Percentiles rank a stretch among this genome's conserved stretches.
Conservation (phyloP, 805 yeast species). For the Saccharomycopsis capsularis region DNA sequence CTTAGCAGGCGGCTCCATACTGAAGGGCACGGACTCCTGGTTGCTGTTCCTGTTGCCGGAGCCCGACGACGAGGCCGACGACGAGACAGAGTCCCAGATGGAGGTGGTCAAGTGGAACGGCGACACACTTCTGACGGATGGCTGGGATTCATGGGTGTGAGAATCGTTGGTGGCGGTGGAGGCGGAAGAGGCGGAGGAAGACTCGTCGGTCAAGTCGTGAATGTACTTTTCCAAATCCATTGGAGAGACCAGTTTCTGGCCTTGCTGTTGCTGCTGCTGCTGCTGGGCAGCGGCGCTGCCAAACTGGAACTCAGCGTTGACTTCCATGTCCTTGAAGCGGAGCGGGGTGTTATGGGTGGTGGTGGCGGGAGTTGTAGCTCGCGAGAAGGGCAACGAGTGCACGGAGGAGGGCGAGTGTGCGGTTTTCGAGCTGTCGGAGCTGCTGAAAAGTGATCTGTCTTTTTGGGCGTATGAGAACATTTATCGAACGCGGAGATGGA, state of each 20-base stretch:
- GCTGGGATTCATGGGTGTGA: background rate
- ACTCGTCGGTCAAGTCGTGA: constrained; percentile 5
- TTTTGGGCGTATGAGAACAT: constrained; percentile 12
- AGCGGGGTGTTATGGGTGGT: constrained; percentile 20
- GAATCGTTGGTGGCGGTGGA: background rate
- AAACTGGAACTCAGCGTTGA: constrained; percentile 3
- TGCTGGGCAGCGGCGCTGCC: background rate
- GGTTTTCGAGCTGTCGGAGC: constrained; percentile 12
- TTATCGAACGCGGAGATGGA: background rate
- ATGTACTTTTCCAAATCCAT: constrained; percentile 19
- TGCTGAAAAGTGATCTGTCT: constrained; percentile 6
- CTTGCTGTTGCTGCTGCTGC: background rate
- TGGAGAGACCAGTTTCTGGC: background rate
- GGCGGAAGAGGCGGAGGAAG: background rate
- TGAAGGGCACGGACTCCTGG: background rate
- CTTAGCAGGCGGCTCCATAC: background rate
- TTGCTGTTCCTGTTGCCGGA: background rate
- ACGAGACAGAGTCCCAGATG: constrained; percentile 8
- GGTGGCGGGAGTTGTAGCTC: constrained; percentile 17
- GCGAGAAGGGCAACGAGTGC: constrained; percentile 16
- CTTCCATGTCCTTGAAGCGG: constrained; percentile 11
- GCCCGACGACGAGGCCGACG: background rate
- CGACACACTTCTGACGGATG: constrained; percentile 4
- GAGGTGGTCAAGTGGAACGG: constrained; percentile 10
- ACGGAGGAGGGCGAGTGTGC: constrained; percentile 16